phyloP scores from a whole-genome alignment of 768 basidiomycete genomes.

The Strobilomyces confusus region DNA sequence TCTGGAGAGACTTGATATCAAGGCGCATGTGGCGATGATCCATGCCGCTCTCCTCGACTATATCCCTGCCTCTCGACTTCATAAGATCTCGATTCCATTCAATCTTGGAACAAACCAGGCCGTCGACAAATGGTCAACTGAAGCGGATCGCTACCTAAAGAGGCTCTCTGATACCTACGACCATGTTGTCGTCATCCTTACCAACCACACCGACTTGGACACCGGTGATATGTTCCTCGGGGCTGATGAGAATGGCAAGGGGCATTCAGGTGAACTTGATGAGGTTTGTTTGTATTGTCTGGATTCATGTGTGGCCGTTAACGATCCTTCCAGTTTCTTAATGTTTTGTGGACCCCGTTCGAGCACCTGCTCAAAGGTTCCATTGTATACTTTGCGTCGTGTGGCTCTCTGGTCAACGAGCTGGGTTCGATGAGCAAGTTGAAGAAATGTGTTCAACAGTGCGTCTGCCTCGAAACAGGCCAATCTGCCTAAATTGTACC shows the following conservation, averaged over 20 bases:
- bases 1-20: accelerated
- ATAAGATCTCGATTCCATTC: background rate
- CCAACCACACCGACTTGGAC: background rate
- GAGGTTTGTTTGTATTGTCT: background rate
- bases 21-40: background rate
- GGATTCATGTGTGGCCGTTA: no score
- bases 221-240: background rate
- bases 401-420: no score
- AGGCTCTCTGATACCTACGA: background rate
- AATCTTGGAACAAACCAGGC: background rate
- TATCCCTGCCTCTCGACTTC: background rate
- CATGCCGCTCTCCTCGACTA: background rate
- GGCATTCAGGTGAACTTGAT: background rate
- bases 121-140: background rate
- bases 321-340: no score
- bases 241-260: background rate
- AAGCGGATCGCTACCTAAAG: background rate
- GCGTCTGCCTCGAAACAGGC: background rate
- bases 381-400: no score
- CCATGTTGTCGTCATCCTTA: background rate
- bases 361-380: no score
- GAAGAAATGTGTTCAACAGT: background rate
- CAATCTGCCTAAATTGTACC: no score
- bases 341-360: no score
- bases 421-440: no score